Base-by-base conservation (phyloP, 75 land plant genomes). In the Sequoiadendron giganteum region DNA sequence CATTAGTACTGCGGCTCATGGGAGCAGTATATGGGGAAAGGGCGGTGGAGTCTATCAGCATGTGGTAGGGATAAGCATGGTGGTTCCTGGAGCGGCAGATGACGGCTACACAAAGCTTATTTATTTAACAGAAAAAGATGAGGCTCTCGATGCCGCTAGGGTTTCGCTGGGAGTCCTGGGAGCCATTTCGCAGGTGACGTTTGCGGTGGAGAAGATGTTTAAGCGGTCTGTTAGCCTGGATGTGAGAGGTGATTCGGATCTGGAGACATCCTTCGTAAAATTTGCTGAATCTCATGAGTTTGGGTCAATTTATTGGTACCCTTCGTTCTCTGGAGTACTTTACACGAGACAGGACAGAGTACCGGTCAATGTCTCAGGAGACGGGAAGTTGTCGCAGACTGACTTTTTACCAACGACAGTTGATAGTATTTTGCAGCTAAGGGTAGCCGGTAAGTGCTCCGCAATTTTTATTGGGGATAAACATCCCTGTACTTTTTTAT, bases 1-100 rank as follows among this genome's bases (percentile, higher is more conserved):
- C 21, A 83, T 89, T 5, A 89, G 90, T 89, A 89, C 85, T 9
- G 85, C 73, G 15, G 85, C 89, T 11, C 90, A 89, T 61, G 90
- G 90, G 8, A 89, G 90, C 25, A 79, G 90, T 1, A 11, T 89
- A 0, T 32, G 48, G 39, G 90, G 85, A 16, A 52, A 39, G 43
- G 90, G 89, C 10, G 54, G 89, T n/a, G 42, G 43, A 18, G 36
- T 81, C 5, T 89, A 80, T 61, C 85, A 89, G 18, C 83, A 89
- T 36, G 89, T 89, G 32, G 90, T 87, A 10, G 90, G 61, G 11
- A 58, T 89, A 15, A 52, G 89, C 5, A 32, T 89, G 30, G 89
- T 89, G 3, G 85, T 88, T 25, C 85, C 90, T 0, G 90, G 89
- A 1, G 8, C 36, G 10, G 13, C 52, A 13, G 16, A 58, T 3